Evolutionary conservation across 805 yeast species (phyloP), one percentile per base, ranked within the genome.

Genomic region (Komagataella phaffii): DNA sequence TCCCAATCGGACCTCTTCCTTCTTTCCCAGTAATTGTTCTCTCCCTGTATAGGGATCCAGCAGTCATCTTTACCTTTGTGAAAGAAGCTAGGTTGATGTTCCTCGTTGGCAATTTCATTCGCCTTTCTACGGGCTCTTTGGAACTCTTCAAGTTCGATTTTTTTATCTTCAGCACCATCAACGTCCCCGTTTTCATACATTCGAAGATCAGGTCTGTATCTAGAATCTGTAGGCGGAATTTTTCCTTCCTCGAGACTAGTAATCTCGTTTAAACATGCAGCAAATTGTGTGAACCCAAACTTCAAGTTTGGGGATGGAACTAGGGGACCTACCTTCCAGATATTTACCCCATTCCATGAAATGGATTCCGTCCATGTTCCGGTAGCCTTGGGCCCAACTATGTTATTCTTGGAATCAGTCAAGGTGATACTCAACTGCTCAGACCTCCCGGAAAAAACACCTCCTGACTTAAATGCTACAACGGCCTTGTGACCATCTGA

Each of bases 361-460:
- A 89, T 64, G 1, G 75, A 68, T 43, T 82, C 81, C 0, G 96
- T 88, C 99, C 99, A 93, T 53, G 81, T 83, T 14, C 99, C 99
- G 10, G 63, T 55, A 23, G 80, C 70, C 7, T 68, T 56, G 21
- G 53, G 59, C 56, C 7, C 54, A 2, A 70, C 60, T 44, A 68
- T 66, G 40, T 65, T 64, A 56, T 68, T 70, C 7, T 63, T 56
- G 3, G 64, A 54, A 49, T 70, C 74, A 49, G 60, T 69, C 0
- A 77, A 76, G 50, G 64, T 68, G 44, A 83, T 73, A 17, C 64
- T 65, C 52, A 79, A 63, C 30, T 73, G 82, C 64, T 93, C 99
- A 1, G 91, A 80, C 57, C 97, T 77, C 0, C 85, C 85, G 53
- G 90, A 80, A 67, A 93, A 90, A 77, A 93, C 81, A 3, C 95